These are phyloP conservation scores for Sequoiadendron giganteum DNA, from an alignment of 75 land plant genomes.

Conservation along the genomic window DNA sequence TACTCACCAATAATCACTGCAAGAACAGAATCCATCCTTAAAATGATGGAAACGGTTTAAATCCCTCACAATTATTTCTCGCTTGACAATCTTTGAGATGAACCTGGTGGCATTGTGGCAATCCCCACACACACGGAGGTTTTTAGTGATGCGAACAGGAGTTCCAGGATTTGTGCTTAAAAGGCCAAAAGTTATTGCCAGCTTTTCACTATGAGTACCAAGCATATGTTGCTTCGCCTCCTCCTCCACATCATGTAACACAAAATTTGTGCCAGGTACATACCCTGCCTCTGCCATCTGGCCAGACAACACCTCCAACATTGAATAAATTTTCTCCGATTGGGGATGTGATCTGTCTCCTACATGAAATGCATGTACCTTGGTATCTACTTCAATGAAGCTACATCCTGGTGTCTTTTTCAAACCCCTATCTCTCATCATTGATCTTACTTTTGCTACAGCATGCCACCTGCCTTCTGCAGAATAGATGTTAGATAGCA, in stretches of 20 bases:
- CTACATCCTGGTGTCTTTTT: slow-evolving; percentile 50
- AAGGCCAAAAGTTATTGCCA: slow-evolving; percentile 51
- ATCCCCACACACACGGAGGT: slow-evolving; percentile 44
- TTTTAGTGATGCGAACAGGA: slow-evolving; percentile 42
- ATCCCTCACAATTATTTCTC: slow-evolving; percentile 50
- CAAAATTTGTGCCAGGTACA: slow-evolving; percentile 42
- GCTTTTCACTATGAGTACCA: slow-evolving; percentile 47
- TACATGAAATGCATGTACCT: slow-evolving; percentile 49
- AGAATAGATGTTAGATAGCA: slow-evolving; percentile 68
- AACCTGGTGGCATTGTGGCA: slow-evolving; percentile 49
- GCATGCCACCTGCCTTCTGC: slow-evolving; percentile 56
- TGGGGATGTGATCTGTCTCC: slow-evolving; percentile 60
- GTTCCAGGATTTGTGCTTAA: slow-evolving; percentile 40
- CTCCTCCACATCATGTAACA: slow-evolving; percentile 34
- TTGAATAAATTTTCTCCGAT: slow-evolving; percentile 33
- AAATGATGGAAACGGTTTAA: slow-evolving; percentile 44
- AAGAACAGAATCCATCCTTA: slow-evolving; percentile 46
- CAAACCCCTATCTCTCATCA: slow-evolving; percentile 43
- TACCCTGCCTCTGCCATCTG: slow-evolving; percentile 55
- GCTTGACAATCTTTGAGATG: slow-evolving; percentile 38
- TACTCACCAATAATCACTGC: slow-evolving; percentile 54
- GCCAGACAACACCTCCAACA: slow-evolving; percentile 36
- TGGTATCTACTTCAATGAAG: slow-evolving; percentile 52
- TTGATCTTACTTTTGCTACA: slow-evolving; percentile 40
- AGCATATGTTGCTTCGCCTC: slow-evolving; percentile 41